A percentile compares a stretch with the other conserved stretches of the same genome.
Conservation (phyloP, 768 basidiomycete genomes). For the Kwoniella mangroviensis region DNA sequence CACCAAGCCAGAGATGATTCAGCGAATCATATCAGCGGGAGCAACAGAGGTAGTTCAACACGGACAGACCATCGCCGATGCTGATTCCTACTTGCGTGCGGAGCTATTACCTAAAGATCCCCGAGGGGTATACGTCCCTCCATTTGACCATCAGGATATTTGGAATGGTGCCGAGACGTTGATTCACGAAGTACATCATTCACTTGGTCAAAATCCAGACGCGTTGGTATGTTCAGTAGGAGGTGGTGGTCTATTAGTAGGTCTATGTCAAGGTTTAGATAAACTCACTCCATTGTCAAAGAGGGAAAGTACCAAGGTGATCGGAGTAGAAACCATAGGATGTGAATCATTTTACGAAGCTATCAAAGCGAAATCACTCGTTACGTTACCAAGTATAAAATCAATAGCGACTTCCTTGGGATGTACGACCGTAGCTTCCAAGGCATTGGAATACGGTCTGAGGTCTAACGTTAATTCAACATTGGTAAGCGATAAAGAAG, state of each 20-base stretch:
- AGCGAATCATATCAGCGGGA: slow-evolving; percentile 29
- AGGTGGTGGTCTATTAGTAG: slow-evolving; percentile 48
- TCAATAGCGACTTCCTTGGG: slow-evolving; percentile 49
- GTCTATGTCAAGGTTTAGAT: slow-evolving; percentile 42
- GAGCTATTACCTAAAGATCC: slow-evolving; percentile 24
- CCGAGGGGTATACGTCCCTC: slow-evolving; percentile 47
- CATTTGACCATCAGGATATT: slow-evolving; percentile 46
- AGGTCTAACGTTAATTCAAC: slow-evolving; percentile 17
- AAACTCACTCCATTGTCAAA: background rate
- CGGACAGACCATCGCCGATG: slow-evolving; percentile 39
- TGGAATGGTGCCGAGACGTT: slow-evolving; percentile 44
- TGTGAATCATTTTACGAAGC: slow-evolving; percentile 38
- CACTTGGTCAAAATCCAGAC: slow-evolving; percentile 31
- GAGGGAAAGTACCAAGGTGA: slow-evolving; percentile 17
- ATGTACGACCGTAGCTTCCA: slow-evolving; percentile 27
- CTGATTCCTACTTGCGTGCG: slow-evolving; percentile 35
- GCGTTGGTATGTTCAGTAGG: slow-evolving; percentile 47
- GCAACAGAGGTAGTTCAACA: slow-evolving; percentile 38
- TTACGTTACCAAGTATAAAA: slow-evolving; percentile 47
- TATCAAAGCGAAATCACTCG: slow-evolving; percentile 22
- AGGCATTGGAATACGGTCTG: slow-evolving; percentile 31
- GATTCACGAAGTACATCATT: slow-evolving; percentile 37
- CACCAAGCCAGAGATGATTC: slow-evolving; percentile 39
- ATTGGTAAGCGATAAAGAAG: slow-evolving; percentile 36
- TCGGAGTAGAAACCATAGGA: slow-evolving; percentile 41